Evolutionary conservation across 2,329 filamentous ascomycete species (phyloP).

Genomic region (Elsinoe arachidis): DNA sequence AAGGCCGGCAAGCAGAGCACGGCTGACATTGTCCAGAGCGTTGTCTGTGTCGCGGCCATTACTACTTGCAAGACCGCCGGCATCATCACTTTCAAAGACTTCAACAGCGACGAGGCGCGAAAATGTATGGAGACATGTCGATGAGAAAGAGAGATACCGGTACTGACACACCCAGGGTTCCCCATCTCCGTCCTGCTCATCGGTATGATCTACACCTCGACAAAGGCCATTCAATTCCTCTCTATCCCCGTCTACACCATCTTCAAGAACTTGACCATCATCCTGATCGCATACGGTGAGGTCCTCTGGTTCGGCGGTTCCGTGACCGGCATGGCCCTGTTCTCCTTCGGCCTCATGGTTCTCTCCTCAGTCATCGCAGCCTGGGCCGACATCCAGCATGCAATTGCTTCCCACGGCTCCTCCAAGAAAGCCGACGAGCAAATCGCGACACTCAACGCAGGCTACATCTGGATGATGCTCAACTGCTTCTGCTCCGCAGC

Average conservation of each 20-base stretch:
- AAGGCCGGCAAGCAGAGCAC: not conserved
- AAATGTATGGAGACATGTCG: slow-evolving; percentile 65
- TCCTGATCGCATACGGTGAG: slow-evolving; percentile 96
- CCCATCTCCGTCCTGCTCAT: slow-evolving; percentile 92
- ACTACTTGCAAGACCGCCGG: slow-evolving; percentile 70
- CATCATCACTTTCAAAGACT: slow-evolving; percentile 73
- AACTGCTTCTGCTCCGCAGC: slow-evolving; percentile 93
- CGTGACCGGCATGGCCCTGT: slow-evolving; percentile 75
- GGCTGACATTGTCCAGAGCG: slow-evolving; percentile 50
- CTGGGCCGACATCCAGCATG: slow-evolving; percentile 93
- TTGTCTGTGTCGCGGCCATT: slow-evolving; percentile 83
- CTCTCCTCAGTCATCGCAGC: slow-evolving; percentile 88
- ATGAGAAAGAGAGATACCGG: not conserved
- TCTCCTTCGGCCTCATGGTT: slow-evolving; percentile 96
- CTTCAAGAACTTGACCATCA: slow-evolving; percentile 99
- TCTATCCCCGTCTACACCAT: slow-evolving; percentile 99
- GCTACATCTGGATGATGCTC: slow-evolving; percentile 95
- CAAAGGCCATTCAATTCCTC: slow-evolving; percentile 90
- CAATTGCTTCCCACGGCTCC: slow-evolving; percentile 39
- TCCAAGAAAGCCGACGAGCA: slow-evolving; percentile 54
- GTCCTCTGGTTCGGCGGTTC: slow-evolving; percentile 96
- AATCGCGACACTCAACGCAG: slow-evolving; percentile 83
- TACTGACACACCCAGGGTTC: slow-evolving; percentile 57
- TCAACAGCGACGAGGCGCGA: slow-evolving; percentile 80
- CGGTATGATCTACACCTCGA: slow-evolving; percentile 98